Percentiles rank a stretch among this genome's conserved stretches.
Conservation (phyloP, 352 stramenopile species). For the Phytophthora megakarya region DNA sequence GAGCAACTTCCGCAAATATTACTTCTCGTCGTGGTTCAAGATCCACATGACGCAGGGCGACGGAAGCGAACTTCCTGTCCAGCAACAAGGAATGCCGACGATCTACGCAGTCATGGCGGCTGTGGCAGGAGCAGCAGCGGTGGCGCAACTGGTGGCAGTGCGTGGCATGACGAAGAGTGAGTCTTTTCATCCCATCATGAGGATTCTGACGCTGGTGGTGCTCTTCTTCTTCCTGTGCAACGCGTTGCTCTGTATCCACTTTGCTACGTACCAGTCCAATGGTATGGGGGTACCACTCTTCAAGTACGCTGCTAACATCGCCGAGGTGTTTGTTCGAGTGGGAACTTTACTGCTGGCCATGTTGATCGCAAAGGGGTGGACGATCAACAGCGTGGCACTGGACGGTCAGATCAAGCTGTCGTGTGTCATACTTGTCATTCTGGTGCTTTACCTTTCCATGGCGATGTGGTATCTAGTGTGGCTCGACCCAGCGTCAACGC, state of each 20-base stretch:
- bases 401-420: slow-evolving; percentile 72
- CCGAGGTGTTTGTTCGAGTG: slow-evolving; percentile 73
- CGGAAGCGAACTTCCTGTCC: slow-evolving; percentile 67
- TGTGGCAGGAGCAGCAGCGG: slow-evolving; percentile 39
- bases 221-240: slow-evolving; percentile 70
- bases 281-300: slow-evolving; percentile 74
- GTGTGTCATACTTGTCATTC: slow-evolving; percentile 61
- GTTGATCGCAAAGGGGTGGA: slow-evolving; percentile 82
- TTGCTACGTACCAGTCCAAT: slow-evolving; percentile 63
- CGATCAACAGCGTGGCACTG: slow-evolving; percentile 69
- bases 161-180: slow-evolving; percentile 55
- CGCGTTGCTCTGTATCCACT: slow-evolving; percentile 62
- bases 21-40: slow-evolving; percentile 80
- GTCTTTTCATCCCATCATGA: slow-evolving; percentile 82
- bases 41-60: slow-evolving; percentile 79
- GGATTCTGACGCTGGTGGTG: slow-evolving; percentile 68
- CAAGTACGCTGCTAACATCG: slow-evolving; percentile 71
- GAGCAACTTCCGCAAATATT: slow-evolving; percentile 72
- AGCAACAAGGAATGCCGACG: slow-evolving; percentile 59
- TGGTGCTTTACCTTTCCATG: slow-evolving; percentile 75
- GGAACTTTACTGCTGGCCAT: slow-evolving; percentile 72
- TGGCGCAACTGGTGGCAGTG: slow-evolving; percentile 53
- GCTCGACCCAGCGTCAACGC: slow-evolving; percentile 74
- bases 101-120: slow-evolving; percentile 62
- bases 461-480: slow-evolving; percentile 85